These are phyloP conservation scores for Leishmania tarentolae DNA, from an alignment of 208 protist species.

Conservation along the genomic window DNA sequence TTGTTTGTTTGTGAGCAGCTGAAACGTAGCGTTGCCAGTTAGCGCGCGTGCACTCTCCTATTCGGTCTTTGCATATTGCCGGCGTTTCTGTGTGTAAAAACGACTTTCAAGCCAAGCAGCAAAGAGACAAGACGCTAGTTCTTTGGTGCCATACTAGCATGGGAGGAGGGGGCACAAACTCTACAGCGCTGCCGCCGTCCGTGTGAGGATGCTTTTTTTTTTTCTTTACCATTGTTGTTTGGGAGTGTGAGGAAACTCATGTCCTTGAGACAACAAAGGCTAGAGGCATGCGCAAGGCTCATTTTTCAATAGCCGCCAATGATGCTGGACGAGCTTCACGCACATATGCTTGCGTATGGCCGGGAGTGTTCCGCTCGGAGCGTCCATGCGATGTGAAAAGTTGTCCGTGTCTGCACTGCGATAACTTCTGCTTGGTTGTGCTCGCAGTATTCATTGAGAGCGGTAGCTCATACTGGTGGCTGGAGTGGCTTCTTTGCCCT, in stretches of 20 bases:
- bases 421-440: background rate
- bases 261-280: background rate
- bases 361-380: background rate
- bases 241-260: background rate
- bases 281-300: background rate
- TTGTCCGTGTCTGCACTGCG: background rate
- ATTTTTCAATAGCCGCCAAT: background rate
- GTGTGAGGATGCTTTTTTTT: background rate
- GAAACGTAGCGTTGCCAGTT: background rate
- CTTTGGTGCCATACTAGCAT: background rate
- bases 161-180: background rate
- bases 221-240: too few relatives aligned
- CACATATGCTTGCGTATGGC: background rate
- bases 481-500: background rate
- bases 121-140: background rate
- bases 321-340: background rate
- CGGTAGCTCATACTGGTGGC: background rate
- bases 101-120: background rate
- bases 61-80: background rate
- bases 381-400: background rate
- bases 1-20: background rate
- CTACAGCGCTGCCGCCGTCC: background rate
- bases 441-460: background rate
- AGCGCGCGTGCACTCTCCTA: background rate
- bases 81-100: background rate